Conservation (phyloP, 768 basidiomycete species). For the Coprinopsis marcescibilis region DNA sequence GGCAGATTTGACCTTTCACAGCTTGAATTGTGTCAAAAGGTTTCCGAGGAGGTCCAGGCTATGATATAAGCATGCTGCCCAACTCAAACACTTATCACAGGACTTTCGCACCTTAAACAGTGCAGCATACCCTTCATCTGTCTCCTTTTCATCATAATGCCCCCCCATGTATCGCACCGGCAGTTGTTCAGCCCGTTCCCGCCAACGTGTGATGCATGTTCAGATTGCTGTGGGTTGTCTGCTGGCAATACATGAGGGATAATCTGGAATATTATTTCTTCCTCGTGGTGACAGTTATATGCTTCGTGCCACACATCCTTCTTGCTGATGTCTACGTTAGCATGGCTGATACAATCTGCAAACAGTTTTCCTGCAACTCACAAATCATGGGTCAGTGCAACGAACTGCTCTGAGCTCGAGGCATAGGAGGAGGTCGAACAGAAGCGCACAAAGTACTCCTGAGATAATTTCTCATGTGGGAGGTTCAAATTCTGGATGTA, state of each 20-base stretch:
- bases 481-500: conserved; percentile 32
- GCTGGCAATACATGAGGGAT: conserved; percentile 24
- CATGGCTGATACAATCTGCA: neutral
- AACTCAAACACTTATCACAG: no score
- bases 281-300: conserved; percentile 20
- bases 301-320: conserved; percentile 24
- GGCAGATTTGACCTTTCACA: neutral
- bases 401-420: conserved; percentile 29
- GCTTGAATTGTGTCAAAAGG: neutral
- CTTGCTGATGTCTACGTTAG: conserved; percentile 13
- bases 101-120: conserved; percentile 23
- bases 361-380: conserved; percentile 6
- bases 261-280: conserved; percentile 21
- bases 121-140: conserved; percentile 27
- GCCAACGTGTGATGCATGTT: conserved; percentile 34
- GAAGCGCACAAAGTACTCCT: conserved; percentile 33
- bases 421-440: conserved; percentile 34
- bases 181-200: conserved; percentile 34
- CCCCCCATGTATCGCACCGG: conserved; percentile 34
- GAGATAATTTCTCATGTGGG: conserved; percentile 27
- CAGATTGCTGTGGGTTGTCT: conserved; percentile 36
- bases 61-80: no score
- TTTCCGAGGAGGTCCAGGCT: conserved; percentile 1
- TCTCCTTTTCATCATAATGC: conserved; percentile 23
- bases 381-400: conserved; percentile 26